Conservation (phyloP, 805 yeast genomes). For the Zygoascus biomembranicola region DNA sequence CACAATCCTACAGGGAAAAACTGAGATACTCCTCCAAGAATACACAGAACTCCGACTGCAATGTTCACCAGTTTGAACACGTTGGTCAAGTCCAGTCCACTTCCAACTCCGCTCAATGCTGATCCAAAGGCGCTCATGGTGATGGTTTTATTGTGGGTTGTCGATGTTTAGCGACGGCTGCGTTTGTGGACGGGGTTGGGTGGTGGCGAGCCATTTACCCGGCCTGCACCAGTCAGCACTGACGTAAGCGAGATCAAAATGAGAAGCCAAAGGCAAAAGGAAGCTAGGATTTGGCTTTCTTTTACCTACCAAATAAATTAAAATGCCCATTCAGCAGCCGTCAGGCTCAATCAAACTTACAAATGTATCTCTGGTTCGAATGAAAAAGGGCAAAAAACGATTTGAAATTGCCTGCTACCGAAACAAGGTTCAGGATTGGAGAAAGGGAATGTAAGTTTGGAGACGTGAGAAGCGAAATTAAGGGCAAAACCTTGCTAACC, state of each 20-base stretch:
- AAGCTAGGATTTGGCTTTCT: background rate
- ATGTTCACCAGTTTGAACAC: constrained; percentile 27
- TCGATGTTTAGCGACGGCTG: background rate
- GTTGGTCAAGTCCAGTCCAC: constrained; percentile 18
- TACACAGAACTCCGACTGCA: constrained; percentile 23
- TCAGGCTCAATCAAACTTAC: constrained; percentile 82
- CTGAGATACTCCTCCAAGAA: constrained; percentile 26
- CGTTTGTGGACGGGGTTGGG: background rate
- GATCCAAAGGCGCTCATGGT: background rate
- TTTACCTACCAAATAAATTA: background rate
- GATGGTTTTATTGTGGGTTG: background rate
- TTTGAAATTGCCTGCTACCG: constrained; percentile 96
- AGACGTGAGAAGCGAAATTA: too few species aligned
- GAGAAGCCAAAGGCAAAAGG: too few species aligned
- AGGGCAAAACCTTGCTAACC: background rate
- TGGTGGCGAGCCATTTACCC: background rate
- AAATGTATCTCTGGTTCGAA: constrained; percentile 85
- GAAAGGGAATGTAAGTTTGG: constrained; percentile 49
- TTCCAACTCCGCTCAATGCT: background rate
- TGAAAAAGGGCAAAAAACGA: constrained; percentile 81
- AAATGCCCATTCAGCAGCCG: constrained; percentile 74
- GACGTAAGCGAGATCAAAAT: too few species aligned
- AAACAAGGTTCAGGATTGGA: constrained; percentile 93
- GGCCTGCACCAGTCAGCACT: background rate
- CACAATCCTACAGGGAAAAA: constrained; percentile 25